Conservation (phyloP, 1,139 yeast species). For the Kurtzmaniella quercitrusa region DNA sequence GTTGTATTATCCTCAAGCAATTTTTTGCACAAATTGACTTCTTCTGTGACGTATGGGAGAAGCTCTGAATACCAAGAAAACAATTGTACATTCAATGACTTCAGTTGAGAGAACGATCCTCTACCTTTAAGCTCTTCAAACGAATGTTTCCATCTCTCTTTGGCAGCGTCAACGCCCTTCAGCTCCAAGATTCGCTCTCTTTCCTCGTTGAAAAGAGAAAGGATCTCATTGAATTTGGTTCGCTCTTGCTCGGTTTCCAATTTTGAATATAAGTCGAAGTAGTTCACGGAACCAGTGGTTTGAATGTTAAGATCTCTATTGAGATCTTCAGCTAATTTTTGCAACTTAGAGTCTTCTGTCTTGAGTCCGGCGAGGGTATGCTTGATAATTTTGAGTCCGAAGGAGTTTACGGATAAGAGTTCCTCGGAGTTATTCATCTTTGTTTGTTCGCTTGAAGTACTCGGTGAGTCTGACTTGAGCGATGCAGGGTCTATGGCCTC, state of each 20-base stretch:
- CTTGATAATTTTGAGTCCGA: constrained; percentile 77
- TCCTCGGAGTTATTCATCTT: constrained; percentile 41
- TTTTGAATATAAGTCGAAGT: constrained; percentile 57
- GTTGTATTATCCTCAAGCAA: constrained; percentile 24
- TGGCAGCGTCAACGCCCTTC: constrained; percentile 80
- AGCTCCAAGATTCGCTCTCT: constrained; percentile 77
- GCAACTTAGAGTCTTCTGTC: constrained; percentile 17
- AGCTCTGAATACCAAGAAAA: constrained; percentile 77
- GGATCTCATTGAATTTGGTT: constrained; percentile 53
- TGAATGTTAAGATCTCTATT: constrained; percentile 26
- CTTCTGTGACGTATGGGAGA: constrained; percentile 65
- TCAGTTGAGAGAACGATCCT: constrained; percentile 56
- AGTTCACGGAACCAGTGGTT: constrained; percentile 43
- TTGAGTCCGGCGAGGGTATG: constrained; percentile 68
- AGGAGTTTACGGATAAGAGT: constrained; percentile 68
- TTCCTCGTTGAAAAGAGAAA: constrained; percentile 66
- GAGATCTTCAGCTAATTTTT: constrained; percentile 33
- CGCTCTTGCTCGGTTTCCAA: constrained; percentile 51
- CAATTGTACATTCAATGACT: constrained; percentile 64
- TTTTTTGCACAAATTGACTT: constrained; percentile 47
- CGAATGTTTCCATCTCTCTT: constrained; percentile 82
- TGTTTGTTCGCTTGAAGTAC: constrained; percentile 34
- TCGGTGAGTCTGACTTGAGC: constrained; percentile 6
- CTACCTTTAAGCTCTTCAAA: constrained; percentile 65
- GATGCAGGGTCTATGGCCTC: not conserved